Evolutionary conservation across 192 early-diverging fungal genomes (phyloP), one percentile per base, ranked within the genome.

Genomic region (Endogone sp.): DNA sequence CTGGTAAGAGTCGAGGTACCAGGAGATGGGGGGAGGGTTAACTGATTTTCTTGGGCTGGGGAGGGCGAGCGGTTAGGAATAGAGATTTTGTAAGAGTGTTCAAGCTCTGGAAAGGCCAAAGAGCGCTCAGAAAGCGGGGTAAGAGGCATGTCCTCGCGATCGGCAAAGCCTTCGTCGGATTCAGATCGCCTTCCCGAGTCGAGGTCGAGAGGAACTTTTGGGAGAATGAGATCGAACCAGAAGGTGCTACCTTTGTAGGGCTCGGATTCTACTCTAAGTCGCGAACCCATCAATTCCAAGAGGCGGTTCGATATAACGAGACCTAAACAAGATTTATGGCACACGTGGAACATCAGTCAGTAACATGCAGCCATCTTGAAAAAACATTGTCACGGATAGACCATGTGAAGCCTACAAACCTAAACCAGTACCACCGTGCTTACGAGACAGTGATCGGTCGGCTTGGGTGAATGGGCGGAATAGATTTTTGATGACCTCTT

Each of bases 281-380:
- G 63, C 22, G 80, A 84, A 23, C 85, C 85, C 86, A 87, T 87
- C 69, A 86, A 63, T 72, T 85, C 78, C 29, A 75, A 73, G 3
- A 87, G 74, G 1, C 76, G 75, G 29, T 85, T 79, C 24, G 81
- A 84, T 29, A 87, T 87, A 10, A 82, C 86, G 29, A 87, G 79
- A n/a, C 59, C 59, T 26, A n/a, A 20, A 61, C 77, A 74, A 4
- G 74, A 76, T 22, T 75, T 77, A 49, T 77, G 74, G 73, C 74
- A 82, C 56, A 68, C 71, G 44, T 77, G 67, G 3, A 77, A 76
- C 4, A 81, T 78, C 22, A 71, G 74, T 9, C 73, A 74, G 24
- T 81, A n/a, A 44, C 37, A 44, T 44, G 4, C 37, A 44, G 37
- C 13, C 37, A 44, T 44, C 4, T 8, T 8, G 4, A 13, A 44